Conservation (phyloP, 345 rosid species). For the Combretum micranthum region DNA sequence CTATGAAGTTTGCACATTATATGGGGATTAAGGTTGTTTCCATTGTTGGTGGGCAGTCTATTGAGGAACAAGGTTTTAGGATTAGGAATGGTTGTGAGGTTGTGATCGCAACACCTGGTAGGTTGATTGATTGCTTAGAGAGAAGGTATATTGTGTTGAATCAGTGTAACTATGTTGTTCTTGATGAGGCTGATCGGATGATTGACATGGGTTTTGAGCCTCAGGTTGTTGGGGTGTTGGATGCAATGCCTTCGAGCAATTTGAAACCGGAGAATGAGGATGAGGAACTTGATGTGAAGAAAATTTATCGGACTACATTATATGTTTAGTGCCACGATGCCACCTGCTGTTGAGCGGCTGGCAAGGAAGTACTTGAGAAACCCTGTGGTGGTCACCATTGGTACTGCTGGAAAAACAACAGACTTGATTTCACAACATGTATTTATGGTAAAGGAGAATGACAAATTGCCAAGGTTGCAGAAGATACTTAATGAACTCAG, state of each 20-base stretch:
- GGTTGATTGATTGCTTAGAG: conserved; percentile 84
- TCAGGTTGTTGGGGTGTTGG: conserved; percentile 78
- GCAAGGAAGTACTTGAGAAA: conserved; percentile 94
- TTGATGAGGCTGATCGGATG: conserved; percentile 97
- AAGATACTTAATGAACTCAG: conserved; percentile 76
- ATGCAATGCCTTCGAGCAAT: conserved; percentile 95
- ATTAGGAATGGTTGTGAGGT: conserved; percentile 94
- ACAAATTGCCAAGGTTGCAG: conserved; percentile 58
- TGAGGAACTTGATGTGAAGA: conserved; percentile 88
- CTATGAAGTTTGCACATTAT: conserved; percentile 79
- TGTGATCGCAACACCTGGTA: conserved; percentile 89
- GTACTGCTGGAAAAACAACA: conserved; percentile 96
- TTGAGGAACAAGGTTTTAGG: conserved; percentile 85
- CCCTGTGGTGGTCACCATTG: conserved; percentile 89
- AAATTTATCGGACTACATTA: conserved; percentile 87
- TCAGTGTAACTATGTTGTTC: conserved; percentile 91
- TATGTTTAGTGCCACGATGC: conserved; percentile 98
- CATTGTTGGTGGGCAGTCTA: conserved; percentile 86
- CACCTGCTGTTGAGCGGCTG: conserved; percentile 84
- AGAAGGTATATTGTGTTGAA: conserved; percentile 85
- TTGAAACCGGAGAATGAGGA: conserved; percentile 92
- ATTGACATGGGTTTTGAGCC: conserved; percentile 96
- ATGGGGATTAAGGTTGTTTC: conserved; percentile 82
- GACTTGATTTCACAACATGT: conserved; percentile 87
- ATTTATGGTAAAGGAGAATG: conserved; percentile 80